These are phyloP conservation scores for Colletotrichum sp. DNA, from an alignment of 2,329 filamentous ascomycete species.

Conservation along the genomic window DNA sequence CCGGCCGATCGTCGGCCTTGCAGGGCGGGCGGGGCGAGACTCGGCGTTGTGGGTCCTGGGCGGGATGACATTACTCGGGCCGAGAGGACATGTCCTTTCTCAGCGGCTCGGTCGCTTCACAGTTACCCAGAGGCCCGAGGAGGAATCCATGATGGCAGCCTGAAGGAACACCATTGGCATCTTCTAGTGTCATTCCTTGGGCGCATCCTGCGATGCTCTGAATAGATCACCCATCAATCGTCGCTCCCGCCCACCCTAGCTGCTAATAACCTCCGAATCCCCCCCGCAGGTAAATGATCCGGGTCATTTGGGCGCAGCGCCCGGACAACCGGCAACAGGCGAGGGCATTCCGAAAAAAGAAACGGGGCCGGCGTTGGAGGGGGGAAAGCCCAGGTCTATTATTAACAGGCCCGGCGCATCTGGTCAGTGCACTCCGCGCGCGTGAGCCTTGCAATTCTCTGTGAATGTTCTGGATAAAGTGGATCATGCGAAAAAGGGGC, in stretches of 20 bases:
- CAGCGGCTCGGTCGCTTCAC: background rate
- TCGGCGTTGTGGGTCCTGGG: background rate
- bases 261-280: background rate
- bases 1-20: background rate
- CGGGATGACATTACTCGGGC: background rate
- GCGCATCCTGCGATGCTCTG: background rate
- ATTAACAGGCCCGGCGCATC: background rate
- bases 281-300: background rate
- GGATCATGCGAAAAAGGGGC: background rate
- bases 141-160: background rate
- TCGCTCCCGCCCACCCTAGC: background rate
- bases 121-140: too few relatives aligned
- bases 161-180: background rate
- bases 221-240: background rate
- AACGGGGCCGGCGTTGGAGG: background rate
- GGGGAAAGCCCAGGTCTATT: background rate
- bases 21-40: background rate
- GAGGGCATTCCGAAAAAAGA: background rate
- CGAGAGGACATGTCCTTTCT: background rate
- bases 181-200: background rate
- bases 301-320: background rate
- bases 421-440: constrained; percentile 2
- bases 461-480: background rate
- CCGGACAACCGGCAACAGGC: constrained; percentile 1
- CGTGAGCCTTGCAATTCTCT: background rate